phyloP scores from a whole-genome alignment of 495 filamentous ascomycete species.

The Podospora sp. region DNA sequence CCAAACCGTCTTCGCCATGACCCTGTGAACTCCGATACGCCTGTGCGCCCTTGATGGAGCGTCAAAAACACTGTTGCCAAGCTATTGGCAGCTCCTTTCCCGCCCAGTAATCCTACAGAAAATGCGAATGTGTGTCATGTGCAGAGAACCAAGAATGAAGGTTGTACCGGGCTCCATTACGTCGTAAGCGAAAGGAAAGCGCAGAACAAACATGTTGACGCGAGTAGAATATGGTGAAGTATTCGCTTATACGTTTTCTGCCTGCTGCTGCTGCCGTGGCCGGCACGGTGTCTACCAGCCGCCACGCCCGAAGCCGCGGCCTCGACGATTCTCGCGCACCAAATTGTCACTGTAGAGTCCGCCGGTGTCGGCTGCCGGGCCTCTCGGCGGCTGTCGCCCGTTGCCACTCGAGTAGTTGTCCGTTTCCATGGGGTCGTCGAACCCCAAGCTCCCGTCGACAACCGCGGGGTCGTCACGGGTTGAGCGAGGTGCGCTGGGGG shows the following conservation, averaged over 20 bases:
- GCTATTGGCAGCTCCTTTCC: neutral
- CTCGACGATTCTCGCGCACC: conserved; percentile 34
- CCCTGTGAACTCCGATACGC: neutral
- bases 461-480: conserved; percentile 44
- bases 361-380: conserved; percentile 17
- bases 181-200: neutral
- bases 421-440: conserved; percentile 58
- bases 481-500: conserved; percentile 36
- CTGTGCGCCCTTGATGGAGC: neutral
- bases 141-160: neutral
- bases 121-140: neutral
- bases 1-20: neutral
- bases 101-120: neutral
- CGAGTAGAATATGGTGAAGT: neutral
- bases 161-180: neutral
- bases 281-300: conserved; percentile 3
- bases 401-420: conserved; percentile 31
- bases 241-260: neutral
- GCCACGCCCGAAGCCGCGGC: conserved; percentile 35
- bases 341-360: conserved; percentile 34
- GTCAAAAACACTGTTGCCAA: neutral
- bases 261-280: neutral
- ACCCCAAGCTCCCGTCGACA: conserved; percentile 65
- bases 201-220: neutral
- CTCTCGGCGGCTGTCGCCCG: conserved; percentile 22